A percentile compares a stretch with the other conserved stretches of the same genome.
Conservation (phyloP, 345 rosid genomes). For the Eucalyptus curtisii region DNA sequence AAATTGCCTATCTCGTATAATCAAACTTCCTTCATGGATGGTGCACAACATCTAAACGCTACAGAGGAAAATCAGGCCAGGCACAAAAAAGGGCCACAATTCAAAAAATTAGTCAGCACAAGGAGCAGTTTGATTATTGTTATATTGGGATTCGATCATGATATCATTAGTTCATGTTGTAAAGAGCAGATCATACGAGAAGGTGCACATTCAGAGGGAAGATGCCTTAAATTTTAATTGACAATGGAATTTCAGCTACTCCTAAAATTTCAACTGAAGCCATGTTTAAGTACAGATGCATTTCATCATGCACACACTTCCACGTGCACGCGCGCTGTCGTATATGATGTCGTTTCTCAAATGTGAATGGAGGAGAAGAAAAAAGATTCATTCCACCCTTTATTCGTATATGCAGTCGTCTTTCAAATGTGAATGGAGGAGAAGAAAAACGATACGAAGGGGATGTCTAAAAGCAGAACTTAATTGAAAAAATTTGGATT, state of each 20-base stretch:
- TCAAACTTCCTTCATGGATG: too few relatives aligned
- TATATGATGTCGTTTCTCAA: too few relatives aligned
- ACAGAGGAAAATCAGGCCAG: not conserved
- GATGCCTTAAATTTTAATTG: not conserved
- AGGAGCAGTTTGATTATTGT: not conserved
- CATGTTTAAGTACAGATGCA: not conserved
- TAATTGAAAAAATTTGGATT: not conserved
- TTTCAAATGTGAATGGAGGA: not conserved
- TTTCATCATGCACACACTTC: not conserved
- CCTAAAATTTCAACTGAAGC: not conserved
- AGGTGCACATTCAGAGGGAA: not conserved
- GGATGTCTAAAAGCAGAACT: not conserved
- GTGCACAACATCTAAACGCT: not conserved
- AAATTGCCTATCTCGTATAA: too few relatives aligned
- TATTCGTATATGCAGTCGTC: not conserved
- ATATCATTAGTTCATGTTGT: not conserved
- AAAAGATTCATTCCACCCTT: too few relatives aligned
- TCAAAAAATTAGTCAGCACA: not conserved
- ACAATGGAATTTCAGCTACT: not conserved
- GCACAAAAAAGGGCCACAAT: not conserved
- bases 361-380: too few relatives aligned
- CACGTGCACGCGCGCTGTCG: not conserved
- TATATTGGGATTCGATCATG: not conserved
- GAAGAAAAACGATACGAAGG: not conserved
- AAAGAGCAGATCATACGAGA: not conserved